Evolutionary conservation across 768 basidiomycete species (phyloP).

Genomic region (Russula lepida): DNA sequence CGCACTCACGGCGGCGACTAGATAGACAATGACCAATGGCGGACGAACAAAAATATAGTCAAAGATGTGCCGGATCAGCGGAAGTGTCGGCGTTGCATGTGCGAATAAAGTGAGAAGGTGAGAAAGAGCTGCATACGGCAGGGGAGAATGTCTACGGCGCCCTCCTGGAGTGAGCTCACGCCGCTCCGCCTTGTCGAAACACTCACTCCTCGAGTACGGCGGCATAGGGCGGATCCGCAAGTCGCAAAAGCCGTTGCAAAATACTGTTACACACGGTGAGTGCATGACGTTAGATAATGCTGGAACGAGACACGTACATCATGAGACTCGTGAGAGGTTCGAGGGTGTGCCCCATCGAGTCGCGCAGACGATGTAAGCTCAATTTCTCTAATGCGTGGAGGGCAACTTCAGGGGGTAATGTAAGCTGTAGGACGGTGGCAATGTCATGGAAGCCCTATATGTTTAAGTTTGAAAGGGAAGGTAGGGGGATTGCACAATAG

Average conservation of each 20-base stretch:
- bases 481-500: not conserved
- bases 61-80: constrained; percentile 85
- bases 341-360: constrained; percentile 80
- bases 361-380: constrained; percentile 70
- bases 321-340: constrained; percentile 80
- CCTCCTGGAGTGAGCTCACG: not conserved
- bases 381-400: constrained; percentile 58
- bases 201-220: constrained; percentile 58
- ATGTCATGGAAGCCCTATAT: constrained; percentile 88
- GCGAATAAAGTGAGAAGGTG: constrained; percentile 88
- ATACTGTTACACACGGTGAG: constrained; percentile 38
- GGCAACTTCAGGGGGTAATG: constrained; percentile 53
- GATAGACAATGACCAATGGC: constrained; percentile 74
- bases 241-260: constrained; percentile 61
- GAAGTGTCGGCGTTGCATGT: constrained; percentile 85
- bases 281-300: constrained; percentile 51
- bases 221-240: constrained; percentile 64
- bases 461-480: not conserved
- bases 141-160: constrained; percentile 49
- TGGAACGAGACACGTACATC: constrained; percentile 39
- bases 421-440: constrained; percentile 72
- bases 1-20: constrained; percentile 68
- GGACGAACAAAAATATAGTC: constrained; percentile 82
- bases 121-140: constrained; percentile 86
- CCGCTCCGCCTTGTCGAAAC: not conserved